Conservation (phyloP, 192 early-diverging fungal genomes). For the Borealophlyctis nickersoniae region DNA sequence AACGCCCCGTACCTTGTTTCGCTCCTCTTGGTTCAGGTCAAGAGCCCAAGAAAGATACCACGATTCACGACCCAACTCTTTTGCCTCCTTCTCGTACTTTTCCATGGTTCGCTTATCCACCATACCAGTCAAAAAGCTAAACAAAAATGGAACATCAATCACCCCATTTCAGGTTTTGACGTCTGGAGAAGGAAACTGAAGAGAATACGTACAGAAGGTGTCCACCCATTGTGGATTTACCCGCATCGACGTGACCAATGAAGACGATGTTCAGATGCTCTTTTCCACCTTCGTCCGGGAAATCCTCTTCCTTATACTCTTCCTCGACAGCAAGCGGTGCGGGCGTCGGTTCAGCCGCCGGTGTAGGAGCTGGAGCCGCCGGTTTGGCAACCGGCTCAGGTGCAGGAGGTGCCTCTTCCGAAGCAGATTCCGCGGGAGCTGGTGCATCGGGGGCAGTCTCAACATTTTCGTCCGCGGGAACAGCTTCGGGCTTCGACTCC, state of each 20-base stretch:
- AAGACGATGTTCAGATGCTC: conserved; percentile 97
- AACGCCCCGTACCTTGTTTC: conserved; percentile 71
- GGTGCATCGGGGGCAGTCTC: background rate
- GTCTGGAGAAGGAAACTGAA: background rate
- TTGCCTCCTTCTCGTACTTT: conserved; percentile 98
- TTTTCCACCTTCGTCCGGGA: conserved; percentile 49
- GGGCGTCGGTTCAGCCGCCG: conserved; percentile 21
- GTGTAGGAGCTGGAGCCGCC: conserved; percentile 40
- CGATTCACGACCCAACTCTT: conserved; percentile 93
- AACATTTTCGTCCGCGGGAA: background rate
- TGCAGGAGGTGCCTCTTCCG: background rate
- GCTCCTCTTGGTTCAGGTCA: conserved; percentile 94
- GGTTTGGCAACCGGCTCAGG: no score
- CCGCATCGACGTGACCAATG: conserved; percentile 95
- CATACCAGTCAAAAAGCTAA: conserved; percentile 89
- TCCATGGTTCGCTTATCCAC: conserved; percentile 99
- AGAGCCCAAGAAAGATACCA: conserved; percentile 99
- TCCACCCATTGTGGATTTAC: conserved; percentile 99
- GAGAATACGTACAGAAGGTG: conserved; percentile 75
- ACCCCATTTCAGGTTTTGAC: conserved; percentile 4
- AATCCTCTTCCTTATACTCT: conserved; percentile 10
- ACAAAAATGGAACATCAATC: background rate
- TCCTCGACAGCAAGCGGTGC: conserved; percentile 14
- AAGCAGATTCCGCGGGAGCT: background rate
- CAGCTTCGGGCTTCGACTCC: background rate